Percentiles rank a stretch among this genome's conserved stretches.
Evolutionary conservation across 345 rosid genomes (phyloP).

Genomic region (Hibiscus trionum): DNA sequence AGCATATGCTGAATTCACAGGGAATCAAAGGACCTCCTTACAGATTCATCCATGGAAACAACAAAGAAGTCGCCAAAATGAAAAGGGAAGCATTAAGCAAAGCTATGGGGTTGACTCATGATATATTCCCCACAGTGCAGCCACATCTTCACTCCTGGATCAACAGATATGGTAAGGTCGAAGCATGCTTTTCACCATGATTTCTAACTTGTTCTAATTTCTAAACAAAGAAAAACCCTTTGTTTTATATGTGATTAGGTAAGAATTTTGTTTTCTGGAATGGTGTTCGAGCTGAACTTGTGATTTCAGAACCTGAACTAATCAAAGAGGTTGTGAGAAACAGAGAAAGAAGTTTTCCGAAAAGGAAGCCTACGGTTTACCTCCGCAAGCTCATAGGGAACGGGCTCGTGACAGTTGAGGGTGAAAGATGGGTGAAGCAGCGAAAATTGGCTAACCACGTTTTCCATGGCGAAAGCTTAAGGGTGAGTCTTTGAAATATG

Average conservation of each 20-base stretch:
- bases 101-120: constrained; percentile 18
- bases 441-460: constrained; percentile 25
- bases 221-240: background rate
- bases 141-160: constrained; percentile 25
- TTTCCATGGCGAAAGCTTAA: constrained; percentile 40
- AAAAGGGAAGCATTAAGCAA: constrained; percentile 8
- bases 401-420: constrained; percentile 22
- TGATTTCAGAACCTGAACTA: constrained; percentile 30
- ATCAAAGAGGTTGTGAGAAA: constrained; percentile 35
- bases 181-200: too few relatives aligned
- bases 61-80: constrained; percentile 13
- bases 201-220: background rate
- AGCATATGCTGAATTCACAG: constrained; percentile 6
- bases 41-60: constrained; percentile 33
- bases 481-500: constrained; percentile 7
- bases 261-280: constrained; percentile 29
- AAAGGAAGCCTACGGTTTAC: constrained; percentile 16
- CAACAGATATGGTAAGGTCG: constrained; percentile 15
- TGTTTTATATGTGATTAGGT: constrained; percentile 12
- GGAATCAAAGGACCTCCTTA: constrained; percentile 34
- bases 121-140: constrained; percentile 13
- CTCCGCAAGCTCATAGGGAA: constrained; percentile 23
- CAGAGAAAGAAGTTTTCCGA: constrained; percentile 19
- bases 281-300: constrained; percentile 28
- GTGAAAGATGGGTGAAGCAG: constrained; percentile 31